Percentiles rank a stretch among this genome's conserved stretches.
Conservation (phyloP, 306 rosid genomes). For the Albizia julibrissin region DNA sequence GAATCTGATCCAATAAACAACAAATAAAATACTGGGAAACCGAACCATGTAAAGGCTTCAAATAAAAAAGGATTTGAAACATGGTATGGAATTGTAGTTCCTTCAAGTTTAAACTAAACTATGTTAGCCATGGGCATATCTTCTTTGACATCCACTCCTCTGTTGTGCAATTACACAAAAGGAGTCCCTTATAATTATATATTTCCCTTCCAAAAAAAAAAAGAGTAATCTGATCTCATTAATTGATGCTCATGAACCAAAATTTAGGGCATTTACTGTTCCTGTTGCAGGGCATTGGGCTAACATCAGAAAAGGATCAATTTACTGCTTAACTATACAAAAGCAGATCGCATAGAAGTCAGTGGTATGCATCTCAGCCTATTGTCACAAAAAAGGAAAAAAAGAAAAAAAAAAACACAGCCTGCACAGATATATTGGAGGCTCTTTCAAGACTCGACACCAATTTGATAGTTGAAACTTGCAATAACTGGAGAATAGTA, state of each 20-base stretch:
- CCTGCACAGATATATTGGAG: background rate
- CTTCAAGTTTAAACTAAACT: background rate
- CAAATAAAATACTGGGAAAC: background rate
- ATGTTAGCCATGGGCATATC: background rate
- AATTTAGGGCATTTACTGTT: background rate
- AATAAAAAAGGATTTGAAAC: background rate
- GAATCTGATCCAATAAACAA: conserved; percentile 5
- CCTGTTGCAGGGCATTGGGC: background rate
- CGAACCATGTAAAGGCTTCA: background rate
- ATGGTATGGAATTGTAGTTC: background rate
- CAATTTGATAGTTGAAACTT: background rate
- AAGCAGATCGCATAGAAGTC: background rate
- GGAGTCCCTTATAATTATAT: background rate
- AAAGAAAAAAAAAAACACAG: background rate
- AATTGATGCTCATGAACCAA: background rate
- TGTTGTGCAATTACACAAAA: background rate
- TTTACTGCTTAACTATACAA: background rate
- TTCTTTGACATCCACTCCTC: background rate
- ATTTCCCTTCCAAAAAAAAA: background rate
- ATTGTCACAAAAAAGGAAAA: background rate
- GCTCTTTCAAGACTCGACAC: background rate
- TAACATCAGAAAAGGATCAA: background rate
- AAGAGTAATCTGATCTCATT: background rate
- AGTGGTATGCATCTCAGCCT: background rate
- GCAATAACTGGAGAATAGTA: background rate